These are phyloP conservation scores for Pueraria montana DNA, from an alignment of 306 rosid species.

Conservation along the genomic window DNA sequence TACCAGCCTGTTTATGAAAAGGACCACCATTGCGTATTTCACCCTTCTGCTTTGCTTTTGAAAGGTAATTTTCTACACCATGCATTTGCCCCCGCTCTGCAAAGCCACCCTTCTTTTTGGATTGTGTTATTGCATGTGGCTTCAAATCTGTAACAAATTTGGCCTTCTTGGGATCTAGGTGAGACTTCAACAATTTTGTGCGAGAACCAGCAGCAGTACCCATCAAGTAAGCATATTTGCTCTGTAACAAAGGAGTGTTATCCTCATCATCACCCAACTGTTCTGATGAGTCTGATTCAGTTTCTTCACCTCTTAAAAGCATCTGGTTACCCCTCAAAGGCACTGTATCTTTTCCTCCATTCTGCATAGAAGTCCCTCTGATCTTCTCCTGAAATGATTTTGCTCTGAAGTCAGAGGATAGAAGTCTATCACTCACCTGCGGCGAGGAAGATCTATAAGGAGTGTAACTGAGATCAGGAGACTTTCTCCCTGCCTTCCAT, in stretches of 20 bases:
- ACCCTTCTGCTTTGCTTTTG: constrained; percentile 79
- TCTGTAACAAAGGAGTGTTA: constrained; percentile 76
- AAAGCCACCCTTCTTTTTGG: constrained; percentile 62
- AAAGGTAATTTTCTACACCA: constrained; percentile 62
- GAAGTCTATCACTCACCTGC: constrained; percentile 67
- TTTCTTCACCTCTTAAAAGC: constrained; percentile 74
- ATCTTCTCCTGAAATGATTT: constrained; percentile 68
- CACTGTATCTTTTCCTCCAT: constrained; percentile 64
- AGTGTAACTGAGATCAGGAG: constrained; percentile 73
- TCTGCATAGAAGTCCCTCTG: constrained; percentile 63
- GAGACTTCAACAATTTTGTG: constrained; percentile 62
- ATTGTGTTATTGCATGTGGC: constrained; percentile 55
- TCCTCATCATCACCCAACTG: constrained; percentile 84
- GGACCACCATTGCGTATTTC: constrained; percentile 62
- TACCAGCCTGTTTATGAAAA: constrained; percentile 57
- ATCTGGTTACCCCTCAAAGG: constrained; percentile 60
- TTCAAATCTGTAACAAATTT: constrained; percentile 64
- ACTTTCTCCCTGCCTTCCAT: constrained; percentile 74
- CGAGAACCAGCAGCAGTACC: constrained; percentile 70
- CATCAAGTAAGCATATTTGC: constrained; percentile 74
- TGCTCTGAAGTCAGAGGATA: constrained; percentile 69
- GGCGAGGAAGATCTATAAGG: constrained; percentile 83
- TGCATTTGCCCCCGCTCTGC: constrained; percentile 60
- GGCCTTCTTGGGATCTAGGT: constrained; percentile 66
- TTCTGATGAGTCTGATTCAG: constrained; percentile 97